Base-by-base conservation (phyloP, 768 basidiomycete genomes). In the Panaeolus cyanescens region DNA sequence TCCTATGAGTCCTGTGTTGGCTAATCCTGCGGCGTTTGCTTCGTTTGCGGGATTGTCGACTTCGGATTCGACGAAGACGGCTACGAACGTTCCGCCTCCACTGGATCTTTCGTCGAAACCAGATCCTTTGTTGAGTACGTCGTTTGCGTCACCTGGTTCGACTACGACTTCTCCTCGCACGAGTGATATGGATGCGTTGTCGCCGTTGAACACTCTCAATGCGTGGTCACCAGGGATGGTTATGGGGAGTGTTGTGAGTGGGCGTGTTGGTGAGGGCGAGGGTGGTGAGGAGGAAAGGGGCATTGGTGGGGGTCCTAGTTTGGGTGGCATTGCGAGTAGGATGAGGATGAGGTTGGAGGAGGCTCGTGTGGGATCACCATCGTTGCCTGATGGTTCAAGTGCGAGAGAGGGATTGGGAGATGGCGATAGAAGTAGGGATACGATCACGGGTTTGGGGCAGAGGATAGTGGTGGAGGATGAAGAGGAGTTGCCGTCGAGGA, bases 381-480 rank as follows among this genome's bases (percentile, higher is more conserved):
- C 19, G 22, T 32, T 17, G 3, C 10, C 30, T 13, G 4, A 22
- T 50, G 1, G 10, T 9, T 22, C 13, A 1, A 30, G 9, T 3
- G 19, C 39, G 39, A 50, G n/a, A n/a, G n/a, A n/a, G n/a, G n/a
- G n/a, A n/a, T n/a, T 40, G 39, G 10, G 25, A 28, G 45, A 50
- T 50, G 45, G 30, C 10, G 45, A 28, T 1, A 28, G 7, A 28
- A 50, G 45, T 8, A 25, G 45, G 2, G 45, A 50, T 50, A 50
- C 45, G 2, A 50, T 50, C 7, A 28, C 25, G 13, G 72, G 65
- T 54, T 63, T 63, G 55, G 77, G 66, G 42, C 69, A 69, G 39
- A 67, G 76, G 19, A 79, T 84, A 56, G 79, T 82, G 0, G 72
- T 83, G 6, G 80, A 81, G 20, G 82, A 84, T 54, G 79, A 81